Conservation (phyloP, 2,329 filamentous ascomycete species). For the Alternaria sp. region DNA sequence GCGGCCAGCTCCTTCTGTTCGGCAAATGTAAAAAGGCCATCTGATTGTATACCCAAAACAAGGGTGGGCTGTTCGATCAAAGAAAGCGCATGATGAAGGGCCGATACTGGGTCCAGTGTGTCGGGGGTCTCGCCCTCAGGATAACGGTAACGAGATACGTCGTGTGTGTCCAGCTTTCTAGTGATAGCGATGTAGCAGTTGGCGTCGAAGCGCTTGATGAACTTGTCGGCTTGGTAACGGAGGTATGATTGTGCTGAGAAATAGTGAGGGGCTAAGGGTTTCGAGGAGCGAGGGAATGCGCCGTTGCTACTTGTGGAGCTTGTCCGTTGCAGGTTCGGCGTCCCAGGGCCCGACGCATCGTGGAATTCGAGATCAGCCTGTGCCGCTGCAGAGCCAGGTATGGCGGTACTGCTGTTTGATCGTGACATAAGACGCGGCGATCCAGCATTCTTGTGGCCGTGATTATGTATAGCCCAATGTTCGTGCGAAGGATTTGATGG, state of each 20-base stretch:
- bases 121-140: conserved; percentile 43
- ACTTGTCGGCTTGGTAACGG: conserved; percentile 95
- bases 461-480: conserved; percentile 63
- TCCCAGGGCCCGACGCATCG: conserved; percentile 49
- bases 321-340: conserved; percentile 34
- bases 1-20: conserved; percentile 93
- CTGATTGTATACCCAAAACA: conserved; percentile 92
- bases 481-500: conserved; percentile 51
- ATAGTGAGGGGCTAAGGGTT: conserved; percentile 70
- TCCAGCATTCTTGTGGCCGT: conserved; percentile 59
- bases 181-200: conserved; percentile 99
- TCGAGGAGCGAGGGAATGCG: conserved; percentile 46
- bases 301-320: conserved; percentile 20
- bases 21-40: conserved; percentile 95
- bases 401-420: conserved; percentile 43
- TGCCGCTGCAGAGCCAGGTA: conserved; percentile 30
- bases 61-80: conserved; percentile 89
- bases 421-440: conserved; percentile 53
- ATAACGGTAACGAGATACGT: conserved; percentile 81
- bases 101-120: conserved; percentile 63
- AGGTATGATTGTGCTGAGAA: conserved; percentile 98
- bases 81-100: conserved; percentile 72
- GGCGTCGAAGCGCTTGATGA: conserved; percentile 95
- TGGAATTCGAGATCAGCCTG: conserved; percentile 59
- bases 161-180: conserved; percentile 95